Base-by-base conservation (phyloP, 306 rosid species). In the Dryas drummondii region DNA sequence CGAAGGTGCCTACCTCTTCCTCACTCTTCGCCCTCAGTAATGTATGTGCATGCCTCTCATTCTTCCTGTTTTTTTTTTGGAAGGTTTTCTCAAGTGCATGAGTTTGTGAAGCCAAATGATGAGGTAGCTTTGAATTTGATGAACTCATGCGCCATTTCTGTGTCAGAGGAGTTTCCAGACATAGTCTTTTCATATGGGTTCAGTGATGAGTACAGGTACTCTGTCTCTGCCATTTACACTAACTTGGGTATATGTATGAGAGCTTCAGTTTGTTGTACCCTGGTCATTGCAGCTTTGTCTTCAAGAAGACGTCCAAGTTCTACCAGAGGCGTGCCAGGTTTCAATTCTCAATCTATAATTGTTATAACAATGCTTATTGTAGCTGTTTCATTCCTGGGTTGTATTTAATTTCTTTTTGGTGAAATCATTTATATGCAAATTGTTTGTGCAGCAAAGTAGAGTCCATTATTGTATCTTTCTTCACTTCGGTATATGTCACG, bases 161-260 rank as follows among this genome's bases (percentile, higher is more conserved):
- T 83, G 70, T 78, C 86, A 45, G 90, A 93, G 76, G 87, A 84
- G 77, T 85, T 80, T 80, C 87, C 96, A 2, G 92, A 91, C 75
- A 32, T 89, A 4, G 89, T 88, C 15, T 80, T 91, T 57, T 87
- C 97, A 5, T 93, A 91, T 74, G 98, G 97, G 15, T 91, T 88
- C 66, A 77, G 87, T 71, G 83, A 89, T 59, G 91, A 91, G 80
- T 93, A 81, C 73, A 86, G 90, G 90, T 86, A 74, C 3, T 68
- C 32, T 10, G 2, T 40, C 11, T 68, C 5, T 52, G 4, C 8
- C 4, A 15, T 40, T 9, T 53, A 41, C 11, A 17, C 17, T 54
- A 9, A 54, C n/a, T 41, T 54, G 8, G 51, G 4, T n/a, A 63
- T 41, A 10, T n/a, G 74, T 41, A n/a, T n/a, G 64, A 19, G 65